Conservation (phyloP, 2,329 filamentous ascomycete species). For the Knufia petricola region DNA sequence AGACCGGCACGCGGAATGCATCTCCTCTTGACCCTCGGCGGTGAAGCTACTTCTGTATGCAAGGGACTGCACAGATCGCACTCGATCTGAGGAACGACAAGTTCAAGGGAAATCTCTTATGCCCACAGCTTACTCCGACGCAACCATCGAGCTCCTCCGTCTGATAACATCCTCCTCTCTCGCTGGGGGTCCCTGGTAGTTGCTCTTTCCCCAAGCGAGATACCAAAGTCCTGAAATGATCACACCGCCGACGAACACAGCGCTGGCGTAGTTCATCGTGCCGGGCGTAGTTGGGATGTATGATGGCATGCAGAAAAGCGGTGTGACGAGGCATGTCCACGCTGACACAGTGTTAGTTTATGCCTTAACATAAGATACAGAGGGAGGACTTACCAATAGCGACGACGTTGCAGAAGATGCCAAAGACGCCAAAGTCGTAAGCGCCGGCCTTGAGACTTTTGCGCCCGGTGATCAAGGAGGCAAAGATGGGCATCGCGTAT, state of each 20-base stretch:
- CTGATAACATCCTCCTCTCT: slow-evolving; percentile 14
- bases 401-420: slow-evolving; percentile 53
- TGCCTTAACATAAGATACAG: slow-evolving; percentile 60
- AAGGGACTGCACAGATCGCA: too few species aligned
- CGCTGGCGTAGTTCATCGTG: slow-evolving; percentile 49
- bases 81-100: too few species aligned
- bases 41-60: too few species aligned
- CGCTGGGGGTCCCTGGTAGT: slow-evolving; percentile 31
- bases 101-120: too few species aligned
- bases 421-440: slow-evolving; percentile 54
- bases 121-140: not conserved
- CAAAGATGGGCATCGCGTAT: slow-evolving; percentile 47
- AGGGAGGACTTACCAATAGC: slow-evolving; percentile 49
- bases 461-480: slow-evolving; percentile 40
- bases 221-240: slow-evolving; percentile 15
- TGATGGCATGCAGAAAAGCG: slow-evolving; percentile 46
- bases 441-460: slow-evolving; percentile 32
- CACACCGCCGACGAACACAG: slow-evolving; percentile 49
- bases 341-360: slow-evolving; percentile 11
- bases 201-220: slow-evolving; percentile 15
- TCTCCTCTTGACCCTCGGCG: too few species aligned
- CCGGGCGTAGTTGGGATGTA: slow-evolving; percentile 42
- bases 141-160: slow-evolving; percentile 7
- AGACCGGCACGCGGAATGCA: too few species aligned
- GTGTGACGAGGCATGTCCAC: slow-evolving; percentile 35